Conservation (phyloP, 106 monocot genomes). For the Ottelia alismoides region DNA sequence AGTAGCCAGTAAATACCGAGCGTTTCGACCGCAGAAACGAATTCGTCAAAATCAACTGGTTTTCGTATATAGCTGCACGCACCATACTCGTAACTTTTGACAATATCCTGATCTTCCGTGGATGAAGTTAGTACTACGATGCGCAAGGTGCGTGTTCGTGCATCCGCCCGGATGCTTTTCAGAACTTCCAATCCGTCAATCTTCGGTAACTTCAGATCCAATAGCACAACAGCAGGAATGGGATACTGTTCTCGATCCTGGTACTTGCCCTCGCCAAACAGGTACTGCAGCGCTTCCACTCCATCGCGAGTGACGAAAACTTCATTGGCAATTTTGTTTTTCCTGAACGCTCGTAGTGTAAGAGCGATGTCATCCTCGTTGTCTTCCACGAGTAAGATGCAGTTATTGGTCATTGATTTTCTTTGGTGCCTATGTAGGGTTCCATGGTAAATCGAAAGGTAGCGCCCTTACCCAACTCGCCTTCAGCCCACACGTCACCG, state of each 20-base stretch:
- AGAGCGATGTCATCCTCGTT: neutral
- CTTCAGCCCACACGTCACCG: neutral
- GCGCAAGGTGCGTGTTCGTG: neutral
- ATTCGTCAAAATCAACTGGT: neutral
- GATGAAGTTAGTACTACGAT: neutral
- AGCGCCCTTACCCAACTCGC: neutral
- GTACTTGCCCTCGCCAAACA: neutral
- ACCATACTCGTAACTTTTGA: too few species aligned
- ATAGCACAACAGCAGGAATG: too few species aligned
- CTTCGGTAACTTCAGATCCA: neutral
- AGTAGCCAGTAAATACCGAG: neutral
- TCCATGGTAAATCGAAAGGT: too few species aligned
- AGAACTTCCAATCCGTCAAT: neutral
- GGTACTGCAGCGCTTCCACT: neutral
- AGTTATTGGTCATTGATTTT: too few species aligned
- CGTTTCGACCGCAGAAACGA: neutral
- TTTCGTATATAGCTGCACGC: too few species aligned
- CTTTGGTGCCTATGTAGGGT: too few species aligned
- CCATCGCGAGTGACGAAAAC: neutral
- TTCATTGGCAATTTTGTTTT: neutral
- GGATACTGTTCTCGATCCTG: too few species aligned
- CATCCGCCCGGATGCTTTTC: neutral
- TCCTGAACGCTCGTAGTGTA: neutral
- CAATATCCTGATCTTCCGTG: neutral
- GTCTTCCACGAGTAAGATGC: neutral